phyloP scores from a whole-genome alignment of 2,329 filamentous ascomycete genomes.

The Pezicula carpinea region DNA sequence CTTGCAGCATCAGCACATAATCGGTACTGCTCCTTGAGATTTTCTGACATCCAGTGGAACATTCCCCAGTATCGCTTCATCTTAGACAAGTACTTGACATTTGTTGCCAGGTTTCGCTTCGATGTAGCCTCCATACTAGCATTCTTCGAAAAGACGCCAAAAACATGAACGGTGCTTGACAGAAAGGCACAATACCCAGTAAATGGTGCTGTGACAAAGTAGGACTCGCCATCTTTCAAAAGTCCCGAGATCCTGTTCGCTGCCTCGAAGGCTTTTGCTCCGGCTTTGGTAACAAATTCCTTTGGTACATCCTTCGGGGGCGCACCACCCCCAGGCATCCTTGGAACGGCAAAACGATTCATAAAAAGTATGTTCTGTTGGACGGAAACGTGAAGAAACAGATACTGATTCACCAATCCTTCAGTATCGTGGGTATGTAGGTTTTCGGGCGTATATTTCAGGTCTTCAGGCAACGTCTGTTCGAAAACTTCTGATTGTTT shows the following conservation, averaged over 20 bases:
- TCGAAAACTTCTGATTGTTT: constrained; percentile 68
- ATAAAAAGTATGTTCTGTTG: constrained; percentile 89
- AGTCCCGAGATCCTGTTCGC: constrained; percentile 84
- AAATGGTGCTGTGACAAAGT: constrained; percentile 84
- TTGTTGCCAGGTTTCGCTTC: constrained; percentile 80
- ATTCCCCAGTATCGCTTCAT: constrained; percentile 99
- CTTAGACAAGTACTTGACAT: constrained; percentile 84
- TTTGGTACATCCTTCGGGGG: constrained; percentile 62
- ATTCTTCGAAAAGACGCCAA: constrained; percentile 86
- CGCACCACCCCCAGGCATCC: constrained; percentile 51
- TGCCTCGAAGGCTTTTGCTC: constrained; percentile 72
- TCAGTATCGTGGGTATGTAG: constrained; percentile 80
- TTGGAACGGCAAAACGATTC: constrained; percentile 73
- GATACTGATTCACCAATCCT: constrained; percentile 82
- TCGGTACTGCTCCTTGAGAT: constrained; percentile 82
- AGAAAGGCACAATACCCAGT: constrained; percentile 93
- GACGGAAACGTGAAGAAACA: constrained; percentile 85
- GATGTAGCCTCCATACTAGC: constrained; percentile 68
- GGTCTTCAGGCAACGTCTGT: constrained; percentile 59
- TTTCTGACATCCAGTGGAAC: constrained; percentile 96
- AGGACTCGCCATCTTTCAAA: constrained; percentile 73
- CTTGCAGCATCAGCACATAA: constrained; percentile 77
- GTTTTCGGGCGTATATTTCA: constrained; percentile 79
- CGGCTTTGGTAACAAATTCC: constrained; percentile 71
- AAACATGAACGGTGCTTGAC: constrained; percentile 90